These are phyloP conservation scores for Talinum fruticosum DNA, from an alignment of 148 eudicot species.

Conservation along the genomic window DNA sequence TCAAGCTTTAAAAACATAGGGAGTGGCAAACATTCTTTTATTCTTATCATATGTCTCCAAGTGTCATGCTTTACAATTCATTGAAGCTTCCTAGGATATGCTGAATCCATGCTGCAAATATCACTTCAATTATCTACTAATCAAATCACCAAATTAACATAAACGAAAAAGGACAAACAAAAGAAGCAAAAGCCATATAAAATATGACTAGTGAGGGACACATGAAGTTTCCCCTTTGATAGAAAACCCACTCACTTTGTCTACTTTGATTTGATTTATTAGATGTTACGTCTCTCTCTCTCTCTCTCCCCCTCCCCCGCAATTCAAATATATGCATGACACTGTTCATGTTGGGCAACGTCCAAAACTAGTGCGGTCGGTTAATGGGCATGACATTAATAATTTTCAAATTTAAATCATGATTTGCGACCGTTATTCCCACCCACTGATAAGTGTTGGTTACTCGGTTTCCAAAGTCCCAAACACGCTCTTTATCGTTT, in stretches of 20 bases:
- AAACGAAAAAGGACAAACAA: not conserved
- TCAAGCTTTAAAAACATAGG: not conserved
- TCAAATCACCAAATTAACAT: not conserved
- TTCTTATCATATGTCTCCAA: not conserved
- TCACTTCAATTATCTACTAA: not conserved
- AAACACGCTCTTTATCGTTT: not conserved
- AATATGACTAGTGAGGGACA: not conserved
- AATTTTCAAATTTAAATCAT: not conserved
- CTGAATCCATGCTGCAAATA: not conserved
- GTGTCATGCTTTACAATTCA: not conserved
- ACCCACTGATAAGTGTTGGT: not conserved
- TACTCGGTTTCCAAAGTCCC: conserved; percentile 5
- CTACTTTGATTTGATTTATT: not conserved
- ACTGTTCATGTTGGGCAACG: not conserved
- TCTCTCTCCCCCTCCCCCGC: no score
- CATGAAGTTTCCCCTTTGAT: not conserved
- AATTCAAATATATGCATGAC: not conserved
- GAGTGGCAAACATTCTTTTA: not conserved
- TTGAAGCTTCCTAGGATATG: not conserved
- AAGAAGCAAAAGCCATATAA: conserved; percentile 4
- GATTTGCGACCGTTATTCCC: not conserved
- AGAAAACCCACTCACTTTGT: not conserved
- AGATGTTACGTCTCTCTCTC: not conserved
- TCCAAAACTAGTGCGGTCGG: not conserved
- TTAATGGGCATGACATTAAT: not conserved